These are phyloP conservation scores for Heterobasidion irregulare DNA, from an alignment of 1,284 basidiomycete genomes.

Conservation along the genomic window DNA sequence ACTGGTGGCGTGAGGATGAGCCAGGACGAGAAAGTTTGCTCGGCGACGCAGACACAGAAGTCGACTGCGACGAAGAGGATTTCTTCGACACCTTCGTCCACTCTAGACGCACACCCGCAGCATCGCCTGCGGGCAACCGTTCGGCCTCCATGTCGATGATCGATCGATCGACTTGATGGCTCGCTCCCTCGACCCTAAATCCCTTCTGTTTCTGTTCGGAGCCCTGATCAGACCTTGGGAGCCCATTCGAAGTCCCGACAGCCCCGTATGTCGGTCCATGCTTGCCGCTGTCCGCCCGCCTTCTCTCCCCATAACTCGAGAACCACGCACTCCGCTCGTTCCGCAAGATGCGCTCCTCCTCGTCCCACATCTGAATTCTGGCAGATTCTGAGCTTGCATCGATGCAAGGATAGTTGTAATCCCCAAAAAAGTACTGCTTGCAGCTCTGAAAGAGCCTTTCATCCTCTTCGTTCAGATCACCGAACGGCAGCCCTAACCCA, in stretches of 20 bases:
- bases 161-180: slow-evolving; percentile 4
- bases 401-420: slow-evolving; percentile 87
- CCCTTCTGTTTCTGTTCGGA: background rate
- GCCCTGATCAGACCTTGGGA: background rate
- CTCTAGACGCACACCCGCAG: slow-evolving; percentile 32
- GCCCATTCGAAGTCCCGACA: slow-evolving; percentile 4
- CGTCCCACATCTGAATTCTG: slow-evolving; percentile 56
- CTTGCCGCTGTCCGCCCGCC: slow-evolving; percentile 22
- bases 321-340: slow-evolving; percentile 67
- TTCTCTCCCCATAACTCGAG: slow-evolving; percentile 39
- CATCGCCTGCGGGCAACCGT: slow-evolving; percentile 18
- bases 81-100: slow-evolving; percentile 32
- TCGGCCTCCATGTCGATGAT: slow-evolving; percentile 36
- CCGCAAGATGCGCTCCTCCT: slow-evolving; percentile 60
- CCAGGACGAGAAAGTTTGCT: background rate
- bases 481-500: slow-evolving; percentile 61
- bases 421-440: slow-evolving; percentile 77
- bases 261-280: slow-evolving; percentile 9
- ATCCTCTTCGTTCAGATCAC: slow-evolving; percentile 53
- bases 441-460: slow-evolving; percentile 66
- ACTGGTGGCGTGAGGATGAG: slow-evolving; percentile 1
- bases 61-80: background rate
- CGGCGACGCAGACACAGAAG: background rate
- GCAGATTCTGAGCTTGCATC: slow-evolving; percentile 77
- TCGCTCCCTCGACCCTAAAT: background rate